phyloP scores from a whole-genome alignment of 768 basidiomycete species.

The Lyophyllum semitale region DNA sequence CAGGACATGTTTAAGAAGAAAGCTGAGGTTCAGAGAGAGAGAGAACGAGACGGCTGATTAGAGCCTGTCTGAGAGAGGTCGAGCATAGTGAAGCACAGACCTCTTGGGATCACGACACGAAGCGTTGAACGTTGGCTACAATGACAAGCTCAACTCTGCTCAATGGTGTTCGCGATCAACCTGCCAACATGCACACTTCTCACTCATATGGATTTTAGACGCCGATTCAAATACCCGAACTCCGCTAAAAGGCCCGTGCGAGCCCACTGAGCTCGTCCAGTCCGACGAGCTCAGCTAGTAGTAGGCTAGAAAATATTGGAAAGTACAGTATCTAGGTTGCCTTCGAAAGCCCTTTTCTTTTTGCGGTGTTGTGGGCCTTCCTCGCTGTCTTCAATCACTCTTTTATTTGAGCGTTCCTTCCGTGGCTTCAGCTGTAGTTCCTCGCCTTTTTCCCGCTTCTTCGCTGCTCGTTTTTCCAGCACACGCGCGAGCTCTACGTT shows the following conservation, averaged over 20 bases:
- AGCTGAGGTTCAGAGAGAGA: constrained; percentile 61
- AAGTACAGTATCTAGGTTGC: constrained; percentile 16
- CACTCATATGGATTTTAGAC: constrained; percentile 35
- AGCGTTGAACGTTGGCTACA: constrained; percentile 43
- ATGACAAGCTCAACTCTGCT: constrained; percentile 47
- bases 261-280: constrained; percentile 32
- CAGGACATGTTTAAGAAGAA: constrained; percentile 76
- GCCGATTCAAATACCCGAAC: constrained; percentile 34
- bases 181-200: constrained; percentile 21
- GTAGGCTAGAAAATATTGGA: constrained; percentile 18
- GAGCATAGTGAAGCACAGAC: constrained; percentile 94
- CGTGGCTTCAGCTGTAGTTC: constrained; percentile 43
- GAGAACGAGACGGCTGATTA: constrained; percentile 64
- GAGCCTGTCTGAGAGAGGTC: constrained; percentile 75
- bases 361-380: constrained; percentile 21
- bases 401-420: constrained; percentile 31
- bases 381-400: constrained; percentile 24
- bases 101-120: constrained; percentile 73
- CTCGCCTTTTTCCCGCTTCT: constrained; percentile 60
- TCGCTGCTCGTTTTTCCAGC: constrained; percentile 76
- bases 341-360: constrained; percentile 28
- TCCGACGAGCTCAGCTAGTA: too few species aligned
- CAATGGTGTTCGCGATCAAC: constrained; percentile 67
- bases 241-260: constrained; percentile 17
- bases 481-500: constrained; percentile 93